phyloP scores from a whole-genome alignment of 1,284 basidiomycete genomes.

The Ganoderma resinaceum region DNA sequence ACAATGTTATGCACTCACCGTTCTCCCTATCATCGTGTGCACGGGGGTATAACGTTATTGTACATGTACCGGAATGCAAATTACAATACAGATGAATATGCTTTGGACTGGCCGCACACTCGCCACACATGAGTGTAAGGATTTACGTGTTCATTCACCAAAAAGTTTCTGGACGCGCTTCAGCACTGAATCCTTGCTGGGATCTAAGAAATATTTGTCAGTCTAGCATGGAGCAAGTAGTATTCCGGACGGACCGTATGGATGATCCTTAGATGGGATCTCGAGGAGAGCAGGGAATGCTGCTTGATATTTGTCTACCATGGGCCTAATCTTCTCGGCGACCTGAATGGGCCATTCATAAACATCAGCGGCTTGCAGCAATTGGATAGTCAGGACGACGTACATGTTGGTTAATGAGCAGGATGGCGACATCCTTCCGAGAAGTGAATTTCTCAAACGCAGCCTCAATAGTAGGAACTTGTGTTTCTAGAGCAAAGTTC shows the following conservation, averaged over 20 bases:
- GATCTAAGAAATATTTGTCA: conserved; percentile 64
- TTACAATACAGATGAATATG: conserved; percentile 30
- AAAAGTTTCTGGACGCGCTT: conserved; percentile 98
- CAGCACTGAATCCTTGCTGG: conserved; percentile 95
- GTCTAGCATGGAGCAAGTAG: not conserved
- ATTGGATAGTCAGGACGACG: conserved; percentile 37
- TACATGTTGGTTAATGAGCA: conserved; percentile 97
- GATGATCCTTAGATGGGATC: conserved; percentile 96
- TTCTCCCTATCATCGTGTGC: conserved; percentile 18
- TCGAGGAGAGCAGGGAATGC: conserved; percentile 97
- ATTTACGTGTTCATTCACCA: conserved; percentile 68
- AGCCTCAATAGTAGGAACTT: conserved; percentile 86
- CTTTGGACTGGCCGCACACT: conserved; percentile 5
- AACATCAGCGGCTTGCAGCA: not conserved
- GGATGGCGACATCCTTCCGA: conserved; percentile 92
- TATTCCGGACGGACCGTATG: conserved; percentile 68
- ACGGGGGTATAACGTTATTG: conserved; percentile 25
- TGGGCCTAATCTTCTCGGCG: conserved; percentile 95
- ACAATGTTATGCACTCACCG: conserved; percentile 22
- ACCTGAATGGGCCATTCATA: conserved; percentile 56
- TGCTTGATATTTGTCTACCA: conserved; percentile 94
- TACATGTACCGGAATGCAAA: conserved; percentile 32
- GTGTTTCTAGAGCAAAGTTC: conserved; percentile 74
- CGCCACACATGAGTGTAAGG: not conserved
- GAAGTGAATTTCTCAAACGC: conserved; percentile 93